Conservation (phyloP, 2,329 filamentous ascomycete genomes). For the Sphaerulina musiva region DNA sequence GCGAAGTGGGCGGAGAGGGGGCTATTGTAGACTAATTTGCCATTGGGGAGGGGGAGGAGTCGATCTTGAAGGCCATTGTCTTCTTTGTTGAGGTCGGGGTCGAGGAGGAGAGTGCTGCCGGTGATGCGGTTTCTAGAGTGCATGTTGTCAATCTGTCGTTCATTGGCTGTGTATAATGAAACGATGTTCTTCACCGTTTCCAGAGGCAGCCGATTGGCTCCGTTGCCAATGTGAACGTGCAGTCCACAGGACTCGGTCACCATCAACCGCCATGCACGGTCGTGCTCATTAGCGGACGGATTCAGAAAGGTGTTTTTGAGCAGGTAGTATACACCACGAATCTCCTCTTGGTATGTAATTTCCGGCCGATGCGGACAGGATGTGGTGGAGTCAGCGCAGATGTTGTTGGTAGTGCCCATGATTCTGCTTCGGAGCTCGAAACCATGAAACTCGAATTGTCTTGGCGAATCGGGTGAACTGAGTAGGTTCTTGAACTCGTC, state of each 20-base stretch:
- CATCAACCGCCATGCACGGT: conserved; percentile 18
- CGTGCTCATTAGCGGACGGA: neutral
- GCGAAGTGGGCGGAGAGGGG: conserved; percentile 12
- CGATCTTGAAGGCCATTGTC: neutral
- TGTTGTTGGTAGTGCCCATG: neutral
- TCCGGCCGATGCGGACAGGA: conserved; percentile 6
- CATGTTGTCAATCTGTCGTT: conserved; percentile 25
- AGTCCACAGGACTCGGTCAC: conserved; percentile 24
- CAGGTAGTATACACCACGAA: conserved; percentile 6
- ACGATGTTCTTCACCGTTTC: conserved; percentile 28
- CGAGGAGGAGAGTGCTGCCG: conserved; percentile 5
- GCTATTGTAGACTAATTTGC: conserved; percentile 9
- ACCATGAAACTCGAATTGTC: neutral
- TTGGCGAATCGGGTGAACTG: neutral
- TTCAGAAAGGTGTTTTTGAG: neutral
- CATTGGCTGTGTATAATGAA: conserved; percentile 26
- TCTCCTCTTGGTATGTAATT: conserved; percentile 15
- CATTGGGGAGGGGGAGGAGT: neutral
- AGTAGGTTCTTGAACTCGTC: neutral
- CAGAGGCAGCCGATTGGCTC: conserved; percentile 15
- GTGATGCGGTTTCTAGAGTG: conserved; percentile 21
- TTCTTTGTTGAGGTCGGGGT: neutral
- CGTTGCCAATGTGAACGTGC: conserved; percentile 32
- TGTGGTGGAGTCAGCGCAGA: neutral
- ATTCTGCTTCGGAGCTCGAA: conserved; percentile 17